A percentile compares a stretch with the other conserved stretches of the same genome.
These are phyloP conservation scores for Babesia divergens DNA, from an alignment of 169 alveolate genomes.

Conservation along the genomic window DNA sequence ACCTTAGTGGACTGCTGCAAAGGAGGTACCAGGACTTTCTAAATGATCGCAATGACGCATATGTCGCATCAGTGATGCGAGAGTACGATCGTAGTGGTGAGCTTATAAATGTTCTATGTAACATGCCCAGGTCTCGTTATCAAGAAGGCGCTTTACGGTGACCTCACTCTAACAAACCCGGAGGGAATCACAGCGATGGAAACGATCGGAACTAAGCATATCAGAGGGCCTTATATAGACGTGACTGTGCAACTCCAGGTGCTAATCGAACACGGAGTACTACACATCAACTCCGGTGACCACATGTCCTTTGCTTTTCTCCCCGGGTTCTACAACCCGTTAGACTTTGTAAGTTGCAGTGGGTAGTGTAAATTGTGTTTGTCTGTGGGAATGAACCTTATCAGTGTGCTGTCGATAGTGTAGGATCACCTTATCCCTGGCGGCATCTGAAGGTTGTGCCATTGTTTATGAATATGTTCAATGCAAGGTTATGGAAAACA, in stretches of 20 bases:
- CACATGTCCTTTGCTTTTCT: constrained; percentile 46
- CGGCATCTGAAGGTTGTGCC: too few species aligned
- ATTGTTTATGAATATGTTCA: too few species aligned
- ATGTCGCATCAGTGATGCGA: constrained; percentile 15
- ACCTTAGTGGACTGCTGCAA: constrained; percentile 24
- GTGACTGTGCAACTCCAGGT: constrained; percentile 64
- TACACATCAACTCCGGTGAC: constrained; percentile 40
- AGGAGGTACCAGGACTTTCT: constrained; percentile 32
- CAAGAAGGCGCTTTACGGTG: constrained; percentile 64
- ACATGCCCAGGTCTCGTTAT: constrained; percentile 40
- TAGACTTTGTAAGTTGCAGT: constrained; percentile 38
- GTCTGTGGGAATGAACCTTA: not conserved
- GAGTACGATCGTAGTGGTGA: constrained; percentile 39
- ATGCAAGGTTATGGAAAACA: too few species aligned
- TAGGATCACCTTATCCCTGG: not conserved
- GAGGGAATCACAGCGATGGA: constrained; percentile 9
- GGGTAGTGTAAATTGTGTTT: not conserved
- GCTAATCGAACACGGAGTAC: constrained; percentile 42
- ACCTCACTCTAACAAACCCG: constrained; percentile 53
- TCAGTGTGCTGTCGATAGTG: not conserved
- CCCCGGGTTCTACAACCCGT: constrained; percentile 65
- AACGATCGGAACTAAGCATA: constrained; percentile 35
- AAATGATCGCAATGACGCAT: constrained; percentile 19
- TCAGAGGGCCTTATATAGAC: constrained; percentile 59
- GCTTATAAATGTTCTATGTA: not conserved